These are phyloP conservation scores for Thinopyrum elongatum DNA, from an alignment of 176 grass and related monocot species.

Conservation along the genomic window DNA sequence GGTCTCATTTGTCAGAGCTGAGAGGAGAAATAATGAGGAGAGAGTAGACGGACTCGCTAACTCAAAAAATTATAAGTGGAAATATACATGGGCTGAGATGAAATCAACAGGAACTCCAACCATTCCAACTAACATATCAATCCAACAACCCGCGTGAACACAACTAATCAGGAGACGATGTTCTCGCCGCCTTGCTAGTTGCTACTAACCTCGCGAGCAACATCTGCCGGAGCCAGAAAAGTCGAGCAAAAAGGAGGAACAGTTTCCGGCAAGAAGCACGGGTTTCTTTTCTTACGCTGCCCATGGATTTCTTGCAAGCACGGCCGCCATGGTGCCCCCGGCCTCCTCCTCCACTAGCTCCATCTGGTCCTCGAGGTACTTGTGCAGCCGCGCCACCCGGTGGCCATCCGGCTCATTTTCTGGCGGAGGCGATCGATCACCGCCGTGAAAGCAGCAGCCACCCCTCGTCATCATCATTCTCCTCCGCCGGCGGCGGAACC, in stretches of 20 bases:
- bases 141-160: background rate
- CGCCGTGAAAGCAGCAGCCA: background rate
- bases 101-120: background rate
- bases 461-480: background rate
- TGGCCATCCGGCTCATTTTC: background rate
- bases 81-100: background rate
- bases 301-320: background rate
- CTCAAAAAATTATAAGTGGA: background rate
- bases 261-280: background rate
- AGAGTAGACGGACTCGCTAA: background rate
- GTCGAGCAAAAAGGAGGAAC: background rate
- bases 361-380: constrained; percentile 79
- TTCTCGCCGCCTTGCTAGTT: background rate
- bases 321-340: background rate
- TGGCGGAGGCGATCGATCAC: background rate
- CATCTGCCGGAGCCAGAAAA: background rate
- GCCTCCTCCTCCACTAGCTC: constrained; percentile 38
- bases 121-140: background rate
- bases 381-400: constrained; percentile 34
- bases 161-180: background rate
- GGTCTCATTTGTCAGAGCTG: background rate
- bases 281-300: background rate
- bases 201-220: background rate
- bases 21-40: background rate
- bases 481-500: constrained; percentile 28